Base-by-base conservation (phyloP, 352 stramenopile genomes). In the Phytophthora europaea region DNA sequence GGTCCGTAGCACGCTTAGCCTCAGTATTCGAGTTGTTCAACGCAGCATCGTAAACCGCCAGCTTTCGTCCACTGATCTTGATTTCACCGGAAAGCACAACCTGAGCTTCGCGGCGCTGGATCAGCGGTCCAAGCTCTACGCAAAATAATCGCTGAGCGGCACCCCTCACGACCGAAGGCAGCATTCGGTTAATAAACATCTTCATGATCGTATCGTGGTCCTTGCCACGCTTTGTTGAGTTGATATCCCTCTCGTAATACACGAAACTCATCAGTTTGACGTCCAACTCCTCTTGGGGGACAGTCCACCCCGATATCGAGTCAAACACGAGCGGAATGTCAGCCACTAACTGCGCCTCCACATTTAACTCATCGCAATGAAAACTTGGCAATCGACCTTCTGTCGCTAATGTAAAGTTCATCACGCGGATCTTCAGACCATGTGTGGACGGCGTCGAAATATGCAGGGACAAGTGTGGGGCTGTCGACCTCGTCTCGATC, bases 161-260 rank as follows among this genome's bases (percentile, higher is more conserved):
- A 15, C 88, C 67, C 9, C 81, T 75, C 22, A 94, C 87, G 10
- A 94, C 73, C 2, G 76, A 83, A 13, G 87, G 87, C 16, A 94
- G 56, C 67, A 94, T 71, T 0, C 84, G 79, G 51, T 94, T 94
- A 50, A 94, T 90, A 20, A 94, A 92, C 62, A 92, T 79, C 72
- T 92, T 93, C 74, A 94, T 90, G 18, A 94, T 82, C 12, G 78
- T 92, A 69, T 94, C 87, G 67, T 94, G 84, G 28, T 92, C 84
- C 12, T 83, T 87, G 4, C 79, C 80, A 5, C 73, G 79, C 45
- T 92, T 89, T 20, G 78, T 82, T 28, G 81, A 92, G 47, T 81
- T 89, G 36, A 73, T 62, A 52, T 83, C 75, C 0, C 87, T 80
- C 59, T 94, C 87, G 54, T 93, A 94, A 72, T 94, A 94, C 31